A percentile compares a stretch with the other conserved stretches of the same genome.
These are phyloP conservation scores for Penicillium sp. DNA, from an alignment of 2,329 filamentous ascomycete species.

Conservation along the genomic window DNA sequence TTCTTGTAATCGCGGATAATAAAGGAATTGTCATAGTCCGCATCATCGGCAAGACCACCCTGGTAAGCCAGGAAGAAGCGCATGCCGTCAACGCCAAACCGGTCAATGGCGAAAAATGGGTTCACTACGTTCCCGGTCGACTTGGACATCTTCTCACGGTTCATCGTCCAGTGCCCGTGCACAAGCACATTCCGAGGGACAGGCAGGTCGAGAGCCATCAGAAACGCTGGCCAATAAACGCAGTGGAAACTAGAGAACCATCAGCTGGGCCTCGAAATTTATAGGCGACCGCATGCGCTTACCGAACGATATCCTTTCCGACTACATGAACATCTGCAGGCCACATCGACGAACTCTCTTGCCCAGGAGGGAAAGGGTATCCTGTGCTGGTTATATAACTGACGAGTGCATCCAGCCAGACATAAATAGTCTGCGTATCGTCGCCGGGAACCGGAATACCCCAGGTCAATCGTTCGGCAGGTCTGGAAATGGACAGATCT, in stretches of 20 bases:
- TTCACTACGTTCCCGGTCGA: constrained; percentile 92
- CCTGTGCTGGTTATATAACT: constrained; percentile 89
- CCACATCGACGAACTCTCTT: constrained; percentile 65
- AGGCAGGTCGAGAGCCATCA: constrained; percentile 79
- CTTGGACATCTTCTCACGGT: constrained; percentile 91
- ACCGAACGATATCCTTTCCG: constrained; percentile 89
- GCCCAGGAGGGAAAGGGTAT: constrained; percentile 67
- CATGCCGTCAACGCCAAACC: constrained; percentile 81
- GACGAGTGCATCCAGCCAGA: constrained; percentile 93
- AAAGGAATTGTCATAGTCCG: constrained; percentile 74
- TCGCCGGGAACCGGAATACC: constrained; percentile 86
- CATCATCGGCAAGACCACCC: constrained; percentile 70
- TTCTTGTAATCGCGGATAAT: constrained; percentile 76
- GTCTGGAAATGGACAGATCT: constrained; percentile 85
- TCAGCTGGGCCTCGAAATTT: constrained; percentile 15
- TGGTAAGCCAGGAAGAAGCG: constrained; percentile 83
- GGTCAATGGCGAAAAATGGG: constrained; percentile 82
- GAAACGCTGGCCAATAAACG: constrained; percentile 95
- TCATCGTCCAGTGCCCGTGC: constrained; percentile 94
- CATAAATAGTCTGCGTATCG: constrained; percentile 83
- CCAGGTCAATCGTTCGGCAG: constrained; percentile 72
- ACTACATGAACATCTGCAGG: constrained; percentile 88
- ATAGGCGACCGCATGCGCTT: constrained; percentile 13
- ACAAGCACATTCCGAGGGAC: constrained; percentile 74
- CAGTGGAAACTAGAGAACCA: constrained; percentile 65